Percentiles rank a stretch among this genome's conserved stretches.
These are phyloP conservation scores for Sonneratia caseolaris DNA, from an alignment of 345 rosid species.

Conservation along the genomic window DNA sequence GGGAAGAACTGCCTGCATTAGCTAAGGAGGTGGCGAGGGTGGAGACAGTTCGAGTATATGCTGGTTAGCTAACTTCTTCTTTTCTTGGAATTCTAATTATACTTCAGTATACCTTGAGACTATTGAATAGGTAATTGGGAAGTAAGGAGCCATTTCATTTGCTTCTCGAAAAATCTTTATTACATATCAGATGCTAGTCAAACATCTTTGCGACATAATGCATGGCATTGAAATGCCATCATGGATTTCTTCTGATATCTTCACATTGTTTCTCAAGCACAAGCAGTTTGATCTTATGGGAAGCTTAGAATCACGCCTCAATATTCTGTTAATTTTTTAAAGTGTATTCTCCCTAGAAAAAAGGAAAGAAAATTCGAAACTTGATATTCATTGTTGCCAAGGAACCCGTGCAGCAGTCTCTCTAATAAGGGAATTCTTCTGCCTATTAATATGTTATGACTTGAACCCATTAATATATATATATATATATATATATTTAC, in stretches of 20 bases:
- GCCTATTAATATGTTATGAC: background rate
- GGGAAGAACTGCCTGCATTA: conserved; percentile 65
- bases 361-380: background rate
- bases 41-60: conserved; percentile 73
- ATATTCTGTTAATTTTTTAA: background rate
- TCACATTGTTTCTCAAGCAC: background rate
- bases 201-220: background rate
- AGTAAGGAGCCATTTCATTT: background rate
- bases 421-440: background rate
- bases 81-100: background rate
- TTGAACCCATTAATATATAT: no score
- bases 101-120: no score
- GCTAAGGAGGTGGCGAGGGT: conserved; percentile 89
- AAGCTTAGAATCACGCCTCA: background rate
- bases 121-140: background rate
- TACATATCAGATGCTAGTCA: background rate
- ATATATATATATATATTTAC: no score
- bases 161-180: no score
- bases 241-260: background rate
- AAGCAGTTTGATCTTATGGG: background rate
- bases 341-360: background rate
- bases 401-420: background rate
- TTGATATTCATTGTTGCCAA: background rate
- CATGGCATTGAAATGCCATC: background rate
- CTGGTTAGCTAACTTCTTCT: conserved; percentile 41